These are phyloP conservation scores for Solanum ossicruentum DNA, from an alignment of 257 asterid species.

Conservation along the genomic window DNA sequence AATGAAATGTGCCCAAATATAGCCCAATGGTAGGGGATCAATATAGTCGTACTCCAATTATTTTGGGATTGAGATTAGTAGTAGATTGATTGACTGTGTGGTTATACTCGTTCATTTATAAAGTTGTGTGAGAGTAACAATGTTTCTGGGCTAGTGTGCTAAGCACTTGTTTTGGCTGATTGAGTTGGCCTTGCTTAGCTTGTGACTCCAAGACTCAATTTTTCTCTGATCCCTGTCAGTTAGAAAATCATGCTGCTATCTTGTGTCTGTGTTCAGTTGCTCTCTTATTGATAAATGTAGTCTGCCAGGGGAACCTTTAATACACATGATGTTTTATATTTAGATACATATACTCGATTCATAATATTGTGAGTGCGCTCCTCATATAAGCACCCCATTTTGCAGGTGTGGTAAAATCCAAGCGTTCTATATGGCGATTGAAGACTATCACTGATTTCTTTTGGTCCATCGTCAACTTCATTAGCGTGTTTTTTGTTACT, in stretches of 20 bases:
- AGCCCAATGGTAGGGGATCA: not conserved
- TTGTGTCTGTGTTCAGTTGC: not conserved
- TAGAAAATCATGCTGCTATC: not conserved
- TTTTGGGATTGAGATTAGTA: not conserved
- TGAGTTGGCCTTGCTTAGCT: not conserved
- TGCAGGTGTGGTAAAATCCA: constrained; percentile 75
- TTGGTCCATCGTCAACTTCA: constrained; percentile 60
- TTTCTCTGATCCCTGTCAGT: not conserved
- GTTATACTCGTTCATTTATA: not conserved
- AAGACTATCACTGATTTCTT: constrained; percentile 73
- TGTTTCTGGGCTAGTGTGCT: not conserved
- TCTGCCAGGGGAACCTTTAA: too few species aligned
- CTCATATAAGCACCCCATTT: not conserved
- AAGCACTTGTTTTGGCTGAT: not conserved
- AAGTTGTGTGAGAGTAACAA: not conserved
- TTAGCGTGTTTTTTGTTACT: constrained; percentile 60
- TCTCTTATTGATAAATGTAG: not conserved
- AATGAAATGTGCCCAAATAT: not conserved
- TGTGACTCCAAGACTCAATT: not conserved
- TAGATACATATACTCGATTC: not conserved
- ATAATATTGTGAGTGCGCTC: not conserved
- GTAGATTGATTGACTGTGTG: not conserved
- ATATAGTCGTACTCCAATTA: not conserved
- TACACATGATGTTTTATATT: too few species aligned
- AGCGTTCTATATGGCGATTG: constrained; percentile 80